A percentile compares a stretch with the other conserved stretches of the same genome.
Evolutionary conservation across 2,329 filamentous ascomycete species (phyloP).

Genomic region (Amesomyces nigricolor): DNA sequence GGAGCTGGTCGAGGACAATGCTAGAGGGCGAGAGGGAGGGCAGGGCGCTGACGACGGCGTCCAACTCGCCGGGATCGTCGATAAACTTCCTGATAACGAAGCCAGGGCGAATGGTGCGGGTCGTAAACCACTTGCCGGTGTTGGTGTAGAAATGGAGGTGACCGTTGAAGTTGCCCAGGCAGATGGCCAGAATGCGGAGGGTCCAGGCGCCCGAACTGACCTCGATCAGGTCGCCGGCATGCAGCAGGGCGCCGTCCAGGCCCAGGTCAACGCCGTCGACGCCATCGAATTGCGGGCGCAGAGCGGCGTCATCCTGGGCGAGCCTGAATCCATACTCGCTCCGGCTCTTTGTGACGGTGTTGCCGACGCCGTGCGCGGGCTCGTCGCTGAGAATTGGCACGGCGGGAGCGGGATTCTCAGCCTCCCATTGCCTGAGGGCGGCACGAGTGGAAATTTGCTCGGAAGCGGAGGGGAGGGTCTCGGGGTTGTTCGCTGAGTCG

Average conservation of each 20-base stretch:
- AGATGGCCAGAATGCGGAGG: constrained; percentile 46
- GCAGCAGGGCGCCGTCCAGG: constrained; percentile 29
- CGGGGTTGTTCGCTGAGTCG: background rate
- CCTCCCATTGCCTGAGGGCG: constrained; percentile 39
- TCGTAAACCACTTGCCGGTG: constrained; percentile 47
- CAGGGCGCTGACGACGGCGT: constrained; percentile 36
- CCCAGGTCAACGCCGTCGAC: constrained; percentile 36
- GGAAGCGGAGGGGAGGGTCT: background rate
- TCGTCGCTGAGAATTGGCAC: constrained; percentile 28
- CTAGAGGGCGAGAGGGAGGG: constrained; percentile 29
- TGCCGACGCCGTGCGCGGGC: constrained; percentile 29
- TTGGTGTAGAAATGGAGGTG: constrained; percentile 50
- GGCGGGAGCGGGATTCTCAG: constrained; percentile 31
- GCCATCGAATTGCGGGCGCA: constrained; percentile 32
- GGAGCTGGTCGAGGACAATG: constrained; percentile 33
- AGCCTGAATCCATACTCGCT: constrained; percentile 29
- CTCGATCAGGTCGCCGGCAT: constrained; percentile 48
- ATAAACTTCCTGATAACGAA: constrained; percentile 49
- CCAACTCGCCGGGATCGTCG: constrained; percentile 34
- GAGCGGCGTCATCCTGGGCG: constrained; percentile 16
- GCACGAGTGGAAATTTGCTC: constrained; percentile 33
- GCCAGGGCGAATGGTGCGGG: constrained; percentile 38
- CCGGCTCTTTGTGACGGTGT: constrained; percentile 35
- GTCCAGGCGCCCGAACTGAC: constrained; percentile 31
- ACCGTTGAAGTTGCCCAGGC: constrained; percentile 46